phyloP scores from a whole-genome alignment of 805 yeast species.

The Cyberlindnera bimundalis region DNA sequence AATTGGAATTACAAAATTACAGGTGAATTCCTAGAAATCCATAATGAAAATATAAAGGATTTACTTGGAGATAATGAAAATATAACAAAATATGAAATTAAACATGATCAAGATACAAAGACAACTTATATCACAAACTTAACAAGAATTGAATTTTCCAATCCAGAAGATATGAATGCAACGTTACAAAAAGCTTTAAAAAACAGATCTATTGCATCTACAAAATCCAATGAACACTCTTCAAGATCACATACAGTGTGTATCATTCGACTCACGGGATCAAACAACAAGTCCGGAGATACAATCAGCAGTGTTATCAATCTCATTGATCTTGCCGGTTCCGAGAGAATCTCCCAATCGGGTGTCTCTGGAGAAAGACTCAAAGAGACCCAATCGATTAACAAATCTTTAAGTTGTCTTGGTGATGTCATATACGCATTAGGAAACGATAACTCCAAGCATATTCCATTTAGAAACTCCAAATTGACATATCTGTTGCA shows the following conservation, averaged over 20 bases:
- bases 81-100: conserved; percentile 55
- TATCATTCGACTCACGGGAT: conserved; percentile 57
- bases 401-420: conserved; percentile 79
- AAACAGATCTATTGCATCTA: conserved; percentile 75
- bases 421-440: conserved; percentile 87
- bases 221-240: conserved; percentile 76
- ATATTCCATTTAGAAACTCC: conserved; percentile 92
- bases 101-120: conserved; percentile 56
- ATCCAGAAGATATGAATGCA: conserved; percentile 45
- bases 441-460: conserved; percentile 46
- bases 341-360: conserved; percentile 76
- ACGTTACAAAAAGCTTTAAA: conserved; percentile 52
- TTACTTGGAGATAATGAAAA: conserved; percentile 37
- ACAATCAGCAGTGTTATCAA: conserved; percentile 60
- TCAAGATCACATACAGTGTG: conserved; percentile 91
- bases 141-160: conserved; percentile 43
- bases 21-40: conserved; percentile 86
- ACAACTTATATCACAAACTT: conserved; percentile 62
- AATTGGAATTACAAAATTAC: conserved; percentile 62
- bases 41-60: conserved; percentile 79
- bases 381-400: conserved; percentile 84
- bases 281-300: conserved; percentile 46
- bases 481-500: conserved; percentile 85
- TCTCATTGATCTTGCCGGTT: conserved; percentile 90
- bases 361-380: conserved; percentile 78